Percentiles rank a stretch among this genome's conserved stretches.
Conservation (phyloP, 2,329 filamentous ascomycete species). For the Coniochaeta sp. region DNA sequence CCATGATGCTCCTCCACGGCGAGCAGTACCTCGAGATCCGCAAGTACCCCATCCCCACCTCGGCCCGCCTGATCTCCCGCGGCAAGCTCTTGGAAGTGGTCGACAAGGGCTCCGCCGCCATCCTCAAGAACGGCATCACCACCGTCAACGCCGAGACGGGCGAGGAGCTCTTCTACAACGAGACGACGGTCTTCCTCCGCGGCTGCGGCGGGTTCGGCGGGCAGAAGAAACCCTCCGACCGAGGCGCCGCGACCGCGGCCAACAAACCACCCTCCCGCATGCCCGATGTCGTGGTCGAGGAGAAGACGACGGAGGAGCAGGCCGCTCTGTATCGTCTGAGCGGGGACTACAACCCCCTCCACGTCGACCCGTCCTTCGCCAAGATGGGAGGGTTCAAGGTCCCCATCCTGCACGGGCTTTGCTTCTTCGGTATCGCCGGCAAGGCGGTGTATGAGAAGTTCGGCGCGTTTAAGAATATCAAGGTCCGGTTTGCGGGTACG, state of each 20-base stretch:
- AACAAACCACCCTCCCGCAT: constrained; percentile 72
- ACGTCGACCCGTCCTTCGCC: constrained; percentile 90
- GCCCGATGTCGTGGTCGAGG: constrained; percentile 78
- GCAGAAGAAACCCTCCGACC: constrained; percentile 65
- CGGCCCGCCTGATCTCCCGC: constrained; percentile 66
- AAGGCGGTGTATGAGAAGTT: constrained; percentile 85
- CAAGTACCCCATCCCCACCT: constrained; percentile 85
- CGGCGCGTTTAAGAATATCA: constrained; percentile 82
- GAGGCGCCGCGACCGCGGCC: constrained; percentile 71
- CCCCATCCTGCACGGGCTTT: constrained; percentile 94
- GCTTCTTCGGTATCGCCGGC: constrained; percentile 84
- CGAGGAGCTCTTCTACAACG: constrained; percentile 95
- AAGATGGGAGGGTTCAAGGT: constrained; percentile 92
- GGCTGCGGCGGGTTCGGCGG: constrained; percentile 89
- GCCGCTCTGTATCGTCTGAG: constrained; percentile 89
- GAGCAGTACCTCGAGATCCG: constrained; percentile 96
- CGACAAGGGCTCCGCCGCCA: constrained; percentile 87
- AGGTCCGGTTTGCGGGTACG: constrained; percentile 82
- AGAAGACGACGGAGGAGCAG: constrained; percentile 82
- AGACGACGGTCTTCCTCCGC: constrained; percentile 85
- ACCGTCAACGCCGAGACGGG: constrained; percentile 81
- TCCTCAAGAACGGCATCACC: constrained; percentile 72
- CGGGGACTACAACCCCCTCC: constrained; percentile 92
- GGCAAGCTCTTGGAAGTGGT: constrained; percentile 86
- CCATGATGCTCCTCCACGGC: constrained; percentile 98